Evolutionary conservation across 495 filamentous ascomycete genomes (phyloP), one percentile per base, ranked within the genome.

Genomic region (Lepraria neglecta): DNA sequence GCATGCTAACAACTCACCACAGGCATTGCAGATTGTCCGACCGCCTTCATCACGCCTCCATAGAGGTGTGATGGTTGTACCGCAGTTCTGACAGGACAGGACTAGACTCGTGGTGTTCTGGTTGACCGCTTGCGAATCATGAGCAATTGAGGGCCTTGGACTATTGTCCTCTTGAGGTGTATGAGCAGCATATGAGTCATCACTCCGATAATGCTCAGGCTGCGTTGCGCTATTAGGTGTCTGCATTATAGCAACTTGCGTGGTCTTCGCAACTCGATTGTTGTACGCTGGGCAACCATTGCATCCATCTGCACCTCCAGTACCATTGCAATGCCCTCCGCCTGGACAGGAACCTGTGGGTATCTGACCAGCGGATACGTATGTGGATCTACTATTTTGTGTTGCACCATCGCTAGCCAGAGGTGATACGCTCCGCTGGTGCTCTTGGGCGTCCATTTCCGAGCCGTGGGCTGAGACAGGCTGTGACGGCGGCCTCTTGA

Each of bases 21-120:
- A 98, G 57, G 94, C 94, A 76, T 98, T 98, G 77, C 94, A 98
- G 63, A 98, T 97, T 5, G 91, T 96, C 77, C 97, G 91, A 15
- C 95, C 95, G 65, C 84, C 84, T 72, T 96, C 94, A 71, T 97
- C 94, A 65, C 94, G 84, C 67, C 94, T 81, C 94, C 94, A 99
- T 31, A 99, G 77, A 14, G 94, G 94, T 31, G 94, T 99, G 62
- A 97, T 90, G 1, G 92, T 97, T 44, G 95, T 99, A 19, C 87
- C 90, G 73, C 94, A 99, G 69, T 99, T 99, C 68, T 97, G 92
- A 66, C 94, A 99, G 21, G 94, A 91, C 56, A 95, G 87, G 30
- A 97, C 81, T 30, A 95, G 83, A 35, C 87, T 90, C 3, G 83
- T 85, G 60, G 70, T 60, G 52, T 74, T 71, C 17, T 72, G 68